Conservation (phyloP, 1,139 yeast genomes). For the Pichiaceae sp. region DNA sequence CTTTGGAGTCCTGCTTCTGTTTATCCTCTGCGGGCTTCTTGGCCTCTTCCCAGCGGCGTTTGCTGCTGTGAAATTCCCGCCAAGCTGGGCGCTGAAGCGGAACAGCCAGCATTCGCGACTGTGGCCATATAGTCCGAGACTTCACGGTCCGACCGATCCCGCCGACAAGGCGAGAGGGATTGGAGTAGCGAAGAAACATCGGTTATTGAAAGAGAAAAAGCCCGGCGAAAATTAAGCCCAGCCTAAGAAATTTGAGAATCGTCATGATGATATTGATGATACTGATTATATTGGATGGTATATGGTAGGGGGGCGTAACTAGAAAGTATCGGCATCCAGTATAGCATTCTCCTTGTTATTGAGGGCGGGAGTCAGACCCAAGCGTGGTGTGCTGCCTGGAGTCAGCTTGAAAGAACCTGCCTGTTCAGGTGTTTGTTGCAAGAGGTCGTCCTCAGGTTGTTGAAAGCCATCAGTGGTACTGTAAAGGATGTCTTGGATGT, state of each 20-base stretch:
- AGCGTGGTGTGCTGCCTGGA: not conserved
- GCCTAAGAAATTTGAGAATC: too few species aligned
- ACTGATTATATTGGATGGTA: not conserved
- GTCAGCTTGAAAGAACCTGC: not conserved
- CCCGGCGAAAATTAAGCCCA: too few species aligned
- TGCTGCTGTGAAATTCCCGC: not conserved
- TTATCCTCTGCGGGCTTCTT: too few species aligned
- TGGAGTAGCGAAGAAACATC: not conserved
- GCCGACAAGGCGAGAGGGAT: not conserved
- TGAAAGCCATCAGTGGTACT: constrained; percentile 75
- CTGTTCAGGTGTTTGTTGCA: not conserved
- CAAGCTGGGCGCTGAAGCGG: not conserved
- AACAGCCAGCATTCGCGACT: not conserved
- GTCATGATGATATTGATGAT: too few species aligned
- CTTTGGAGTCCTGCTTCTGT: not conserved
- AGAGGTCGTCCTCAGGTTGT: constrained; percentile 28
- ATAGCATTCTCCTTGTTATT: constrained; percentile 11
- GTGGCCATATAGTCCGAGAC: too few species aligned
- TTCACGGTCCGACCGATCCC: not conserved
- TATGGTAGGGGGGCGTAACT: not conserved
- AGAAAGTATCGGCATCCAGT: constrained; percentile 17
- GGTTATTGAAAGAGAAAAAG: not conserved
- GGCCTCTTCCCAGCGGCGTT: not conserved
- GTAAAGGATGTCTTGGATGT: constrained; percentile 68
- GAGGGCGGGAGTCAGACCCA: not conserved